Evolutionary conservation across 2,329 filamentous ascomycete genomes (phyloP), one percentile per base, ranked within the genome.

Genomic region (Nemania sp.): DNA sequence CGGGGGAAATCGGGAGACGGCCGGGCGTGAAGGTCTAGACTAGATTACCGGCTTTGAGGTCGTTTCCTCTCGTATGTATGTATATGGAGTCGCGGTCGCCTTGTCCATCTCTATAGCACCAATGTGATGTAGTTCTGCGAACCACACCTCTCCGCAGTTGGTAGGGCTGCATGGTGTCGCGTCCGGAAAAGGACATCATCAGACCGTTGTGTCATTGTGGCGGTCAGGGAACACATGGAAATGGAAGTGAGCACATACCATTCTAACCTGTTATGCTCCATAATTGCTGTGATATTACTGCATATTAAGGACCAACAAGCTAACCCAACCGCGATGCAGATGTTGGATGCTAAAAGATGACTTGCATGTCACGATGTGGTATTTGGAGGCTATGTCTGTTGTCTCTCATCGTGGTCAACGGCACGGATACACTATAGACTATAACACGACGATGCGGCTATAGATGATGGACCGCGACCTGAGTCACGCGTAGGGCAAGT

Each of bases 341-440:
- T 18, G 5, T 6, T 3, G 6, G 11, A 54, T 41, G 47, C 56
- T 65, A 64, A 64, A 64, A 52, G 22, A 64, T 64, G 53, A 64
- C 61, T 43, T 64, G 45, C 61, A 58, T 64, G 61, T 5, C 11
- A 11, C 10, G n/a, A 22, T 51, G 59, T 32, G 51, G 26, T 54
- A 26, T 41, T 47, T 26, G n/a, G 29, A 10, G 51, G 51, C 51
- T 54, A 54, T 53, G 51, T 53, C 13, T 29, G 2, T 11, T 55
- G 32, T 35, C 27, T 26, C n/a, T n/a, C n/a, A n/a, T 32, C 52
- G 29, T 1, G 6, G 26, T 35, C 5, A 13, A 32, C 45, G 32
- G 26, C 18, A 32, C 27, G 18, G 20, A 53, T 26, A 15, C 32
- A 35, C 32, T 10, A 15, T 15, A 41, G 35, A 41, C 5, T 41